Evolutionary conservation across 768 basidiomycete genomes (phyloP).

Genomic region (Rubroboletus satanas): DNA sequence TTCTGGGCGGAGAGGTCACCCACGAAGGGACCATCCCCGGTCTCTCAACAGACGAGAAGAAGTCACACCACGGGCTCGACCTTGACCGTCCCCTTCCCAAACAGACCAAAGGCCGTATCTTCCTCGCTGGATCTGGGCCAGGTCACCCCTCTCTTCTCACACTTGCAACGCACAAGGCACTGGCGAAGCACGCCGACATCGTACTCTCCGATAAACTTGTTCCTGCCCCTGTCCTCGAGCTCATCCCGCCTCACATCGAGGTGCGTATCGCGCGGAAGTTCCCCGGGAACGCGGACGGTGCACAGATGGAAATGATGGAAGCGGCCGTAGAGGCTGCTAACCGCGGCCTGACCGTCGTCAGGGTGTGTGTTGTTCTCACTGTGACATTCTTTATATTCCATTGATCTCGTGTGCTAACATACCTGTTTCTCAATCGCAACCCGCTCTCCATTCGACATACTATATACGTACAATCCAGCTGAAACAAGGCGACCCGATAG

Average conservation of each 20-base stretch:
- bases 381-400: no score
- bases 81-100: slow-evolving; percentile 18
- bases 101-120: slow-evolving; percentile 57
- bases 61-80: slow-evolving; percentile 30
- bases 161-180: slow-evolving; percentile 72
- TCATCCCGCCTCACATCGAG: slow-evolving; percentile 70
- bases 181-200: slow-evolving; percentile 77
- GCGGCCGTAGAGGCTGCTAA: slow-evolving; percentile 80
- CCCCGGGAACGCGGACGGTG: slow-evolving; percentile 94
- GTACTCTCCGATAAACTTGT: slow-evolving; percentile 97
- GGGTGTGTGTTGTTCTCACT: slow-evolving; percentile 46
- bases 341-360: slow-evolving; percentile 79
- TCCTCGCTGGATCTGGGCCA: slow-evolving; percentile 92
- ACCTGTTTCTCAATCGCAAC: not conserved
- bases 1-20: slow-evolving; percentile 43
- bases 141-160: slow-evolving; percentile 94
- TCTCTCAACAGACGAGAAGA: slow-evolving; percentile 33
- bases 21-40: slow-evolving; percentile 5
- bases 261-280: slow-evolving; percentile 94
- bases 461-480: slow-evolving; percentile 44
- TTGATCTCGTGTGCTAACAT: not conserved
- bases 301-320: slow-evolving; percentile 93
- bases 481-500: slow-evolving; percentile 95
- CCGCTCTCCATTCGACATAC: not conserved
- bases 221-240: slow-evolving; percentile 76